A percentile compares a stretch with the other conserved stretches of the same genome.
Evolutionary conservation across 345 rosid genomes (phyloP).

Genomic region (Bretschneidera sinensis): DNA sequence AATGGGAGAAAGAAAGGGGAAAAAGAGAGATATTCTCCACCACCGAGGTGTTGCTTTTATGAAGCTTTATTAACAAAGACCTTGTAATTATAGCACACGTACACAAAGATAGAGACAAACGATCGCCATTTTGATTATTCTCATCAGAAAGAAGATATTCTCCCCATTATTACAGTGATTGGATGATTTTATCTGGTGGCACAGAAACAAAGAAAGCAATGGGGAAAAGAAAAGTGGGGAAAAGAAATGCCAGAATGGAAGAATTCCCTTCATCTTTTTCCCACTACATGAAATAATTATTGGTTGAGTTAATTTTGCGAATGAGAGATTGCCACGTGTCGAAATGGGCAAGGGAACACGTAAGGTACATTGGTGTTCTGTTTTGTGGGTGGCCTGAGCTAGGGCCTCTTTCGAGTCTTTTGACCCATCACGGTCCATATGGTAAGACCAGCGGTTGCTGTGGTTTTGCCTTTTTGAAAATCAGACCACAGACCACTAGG

Average conservation of each 20-base stretch:
- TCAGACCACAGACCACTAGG: neutral
- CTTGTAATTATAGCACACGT: neutral
- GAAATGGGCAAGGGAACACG: neutral
- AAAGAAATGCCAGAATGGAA: neutral
- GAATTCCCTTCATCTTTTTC: neutral
- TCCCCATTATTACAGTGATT: slow-evolving; percentile 9
- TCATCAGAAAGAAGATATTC: neutral
- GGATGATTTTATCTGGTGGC: slow-evolving; percentile 12
- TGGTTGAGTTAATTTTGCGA: slow-evolving; percentile 1
- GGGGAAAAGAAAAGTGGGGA: neutral
- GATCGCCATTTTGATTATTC: neutral
- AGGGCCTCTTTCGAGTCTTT: neutral
- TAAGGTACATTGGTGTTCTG: no score
- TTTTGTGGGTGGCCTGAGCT: slow-evolving; percentile 6
- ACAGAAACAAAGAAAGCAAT: slow-evolving; percentile 9
- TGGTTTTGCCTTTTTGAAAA: neutral
- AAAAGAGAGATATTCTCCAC: slow-evolving; percentile 7
- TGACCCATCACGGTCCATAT: neutral
- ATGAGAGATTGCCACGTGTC: slow-evolving; percentile 1
- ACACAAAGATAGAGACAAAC: neutral
- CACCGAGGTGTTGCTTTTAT: slow-evolving; percentile 1
- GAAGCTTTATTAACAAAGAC: neutral
- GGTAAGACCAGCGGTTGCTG: slow-evolving; percentile 4
- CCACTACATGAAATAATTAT: neutral
- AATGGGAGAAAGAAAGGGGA: neutral